These are phyloP conservation scores for Pontederia paniculata DNA, from an alignment of 176 grass and related monocot genomes.

Conservation along the genomic window DNA sequence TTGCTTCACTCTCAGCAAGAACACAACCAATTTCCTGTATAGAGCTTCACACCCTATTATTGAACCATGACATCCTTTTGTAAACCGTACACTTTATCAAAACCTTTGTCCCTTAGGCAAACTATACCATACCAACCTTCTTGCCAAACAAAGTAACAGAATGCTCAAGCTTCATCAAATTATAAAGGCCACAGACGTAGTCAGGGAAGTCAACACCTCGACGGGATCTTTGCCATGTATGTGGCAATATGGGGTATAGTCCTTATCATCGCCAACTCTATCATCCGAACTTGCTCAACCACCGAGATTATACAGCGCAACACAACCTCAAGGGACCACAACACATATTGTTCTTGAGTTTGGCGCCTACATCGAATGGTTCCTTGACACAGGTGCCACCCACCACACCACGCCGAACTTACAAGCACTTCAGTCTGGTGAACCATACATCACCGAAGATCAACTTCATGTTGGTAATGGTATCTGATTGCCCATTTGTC, in stretches of 20 bases:
- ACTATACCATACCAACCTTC: not conserved
- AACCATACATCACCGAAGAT: not conserved
- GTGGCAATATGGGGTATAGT: not conserved
- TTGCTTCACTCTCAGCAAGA: not conserved
- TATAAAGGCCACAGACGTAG: not conserved
- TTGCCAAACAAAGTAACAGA: not conserved
- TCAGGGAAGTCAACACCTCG: not conserved
- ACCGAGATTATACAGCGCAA: not conserved
- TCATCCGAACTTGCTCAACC: not conserved
- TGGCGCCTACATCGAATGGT: not conserved
- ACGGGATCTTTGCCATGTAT: not conserved
- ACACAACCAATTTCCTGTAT: not conserved
- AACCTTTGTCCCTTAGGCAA: not conserved
- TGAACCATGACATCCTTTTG: not conserved
- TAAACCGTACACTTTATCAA: not conserved
- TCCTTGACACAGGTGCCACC: not conserved
- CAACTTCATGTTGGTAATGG: not conserved
- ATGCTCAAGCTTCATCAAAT: not conserved
- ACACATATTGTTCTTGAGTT: not conserved
- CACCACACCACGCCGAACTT: not conserved
- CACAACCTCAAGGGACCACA: not conserved
- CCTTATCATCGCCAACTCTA: not conserved
- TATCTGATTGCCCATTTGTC: not conserved
- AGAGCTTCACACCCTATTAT: not conserved
- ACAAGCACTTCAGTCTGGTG: not conserved